Percentiles rank a stretch among this genome's conserved stretches.
Evolutionary conservation across 2,329 filamentous ascomycete species (phyloP).

Genomic region (Leptodontidium sp.): DNA sequence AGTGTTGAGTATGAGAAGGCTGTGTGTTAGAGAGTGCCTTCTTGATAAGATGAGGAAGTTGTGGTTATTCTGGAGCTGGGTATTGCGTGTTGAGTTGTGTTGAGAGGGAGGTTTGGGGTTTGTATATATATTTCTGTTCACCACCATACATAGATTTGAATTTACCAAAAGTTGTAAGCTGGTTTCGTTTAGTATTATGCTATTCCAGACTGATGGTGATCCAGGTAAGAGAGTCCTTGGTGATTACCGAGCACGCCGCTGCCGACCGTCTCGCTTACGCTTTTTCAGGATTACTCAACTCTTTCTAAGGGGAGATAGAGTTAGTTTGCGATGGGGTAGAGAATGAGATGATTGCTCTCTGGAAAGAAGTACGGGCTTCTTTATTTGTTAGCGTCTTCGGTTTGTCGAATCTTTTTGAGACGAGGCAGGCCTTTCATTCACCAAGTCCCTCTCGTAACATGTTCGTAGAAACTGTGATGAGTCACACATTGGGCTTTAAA

Average conservation of each 20-base stretch:
- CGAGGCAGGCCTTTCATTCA: too few species aligned
- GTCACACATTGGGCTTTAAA: too few species aligned
- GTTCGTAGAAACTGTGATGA: too few species aligned
- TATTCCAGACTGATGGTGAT: neutral
- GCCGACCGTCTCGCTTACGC: neutral
- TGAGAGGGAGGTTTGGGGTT: neutral
- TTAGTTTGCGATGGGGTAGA: too few species aligned
- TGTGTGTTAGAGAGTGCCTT: conserved; percentile 9
- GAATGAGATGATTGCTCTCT: too few species aligned
- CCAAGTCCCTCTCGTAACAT: too few species aligned
- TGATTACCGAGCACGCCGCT: neutral
- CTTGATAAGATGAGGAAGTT: neutral
- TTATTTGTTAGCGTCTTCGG: too few species aligned
- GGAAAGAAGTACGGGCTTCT: too few species aligned
- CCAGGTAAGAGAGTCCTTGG: neutral
- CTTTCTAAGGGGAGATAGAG: too few species aligned
- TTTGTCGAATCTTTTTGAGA: too few species aligned
- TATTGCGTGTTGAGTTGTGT: neutral
- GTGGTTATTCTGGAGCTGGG: neutral
- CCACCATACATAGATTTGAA: neutral
- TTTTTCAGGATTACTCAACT: neutral
- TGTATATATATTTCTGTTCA: neutral
- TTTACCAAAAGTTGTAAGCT: neutral
- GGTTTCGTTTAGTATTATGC: neutral
- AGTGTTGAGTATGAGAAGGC: conserved; percentile 37